A percentile compares a stretch with the other conserved stretches of the same genome.
phyloP scores from a whole-genome alignment of 495 filamentous ascomycete species.

The Thermothielavioides terrestris region DNA sequence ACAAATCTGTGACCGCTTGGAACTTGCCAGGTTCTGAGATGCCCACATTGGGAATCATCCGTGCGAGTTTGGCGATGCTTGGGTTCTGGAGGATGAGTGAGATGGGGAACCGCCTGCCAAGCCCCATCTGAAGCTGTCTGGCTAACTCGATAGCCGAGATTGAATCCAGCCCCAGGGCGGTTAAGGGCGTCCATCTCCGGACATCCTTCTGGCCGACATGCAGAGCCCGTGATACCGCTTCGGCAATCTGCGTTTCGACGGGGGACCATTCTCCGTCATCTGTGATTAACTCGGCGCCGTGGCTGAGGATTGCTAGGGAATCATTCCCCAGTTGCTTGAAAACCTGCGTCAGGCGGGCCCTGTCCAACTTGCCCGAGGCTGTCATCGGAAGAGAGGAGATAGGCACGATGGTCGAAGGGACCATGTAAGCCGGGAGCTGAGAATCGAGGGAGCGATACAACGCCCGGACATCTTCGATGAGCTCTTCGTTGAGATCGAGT shows the following conservation, averaged over 20 bases:
- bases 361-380: constrained; percentile 54
- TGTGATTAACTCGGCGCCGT: constrained; percentile 17
- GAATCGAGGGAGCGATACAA: constrained; percentile 36
- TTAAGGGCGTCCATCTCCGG: constrained; percentile 38
- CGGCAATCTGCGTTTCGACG: constrained; percentile 42
- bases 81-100: constrained; percentile 56
- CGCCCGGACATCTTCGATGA: constrained; percentile 16
- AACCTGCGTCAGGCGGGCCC: constrained; percentile 7
- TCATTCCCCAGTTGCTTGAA: constrained; percentile 15
- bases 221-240: constrained; percentile 37
- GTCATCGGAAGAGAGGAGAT: constrained; percentile 56
- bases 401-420: constrained; percentile 60
- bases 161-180: constrained; percentile 62
- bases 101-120: constrained; percentile 43
- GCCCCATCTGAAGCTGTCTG: constrained; percentile 36
- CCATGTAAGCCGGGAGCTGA: constrained; percentile 55
- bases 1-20: constrained; percentile 13
- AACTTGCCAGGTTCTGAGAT: not conserved
- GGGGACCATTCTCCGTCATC: constrained; percentile 41
- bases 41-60: constrained; percentile 12
- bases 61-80: constrained; percentile 48
- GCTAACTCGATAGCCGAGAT: constrained; percentile 68
- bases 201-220: constrained; percentile 47
- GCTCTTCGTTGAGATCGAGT: constrained; percentile 16
- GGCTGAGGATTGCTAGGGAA: constrained; percentile 14